Evolutionary conservation across 75 land plant genomes (phyloP), one percentile per base, ranked within the genome.

Genomic region (Azolla pinnata): DNA sequence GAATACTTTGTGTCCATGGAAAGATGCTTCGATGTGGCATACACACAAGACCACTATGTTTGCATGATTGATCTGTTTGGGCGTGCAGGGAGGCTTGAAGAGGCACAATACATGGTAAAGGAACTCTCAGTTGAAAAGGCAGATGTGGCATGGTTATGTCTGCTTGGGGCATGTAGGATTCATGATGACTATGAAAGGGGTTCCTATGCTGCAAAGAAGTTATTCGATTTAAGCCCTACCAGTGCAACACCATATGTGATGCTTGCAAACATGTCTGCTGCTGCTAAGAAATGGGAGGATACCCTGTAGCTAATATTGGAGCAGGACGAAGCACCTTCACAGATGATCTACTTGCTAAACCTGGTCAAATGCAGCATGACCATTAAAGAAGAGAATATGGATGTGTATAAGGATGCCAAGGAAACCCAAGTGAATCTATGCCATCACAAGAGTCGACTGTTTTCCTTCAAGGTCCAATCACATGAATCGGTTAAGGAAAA

Each of bases 11-110:
- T 23, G 10, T 40, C 7, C 1, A 60, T 60, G 62, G 16, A 1
- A 10, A 20, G 3, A 19, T 24, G 25, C 26, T 20, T 19, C 16
- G 44, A 27, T 19, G 4, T 60, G 8, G 8, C 4, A 19, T 47
- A 25, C 17, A 28, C 18, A 60, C 27, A 38, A n/a, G 27, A 60
- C 12, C 62, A 60, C 26, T 61, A 29, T 44, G 50, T 31, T 33
- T 61, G 50, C 30, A 46, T 61, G 50, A 30, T 61, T 18, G 64
- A 61, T 29, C 54, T 61, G 10, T 32, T 61, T 8, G 64, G 64
- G 5, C 54, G 64, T 18, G 64, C 64, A 21, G 50, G 64, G 14
- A 52, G 7, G 31, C 20, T 61, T 29, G 54, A 61, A 29, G 64
- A 61, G 49, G 48, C 64, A 32, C 21, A 33, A 38, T 31, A 33